Percentiles rank a stretch among this genome's conserved stretches.
These are phyloP conservation scores for Didymella pinodella DNA, from an alignment of 2,329 filamentous ascomycete genomes.

Conservation along the genomic window DNA sequence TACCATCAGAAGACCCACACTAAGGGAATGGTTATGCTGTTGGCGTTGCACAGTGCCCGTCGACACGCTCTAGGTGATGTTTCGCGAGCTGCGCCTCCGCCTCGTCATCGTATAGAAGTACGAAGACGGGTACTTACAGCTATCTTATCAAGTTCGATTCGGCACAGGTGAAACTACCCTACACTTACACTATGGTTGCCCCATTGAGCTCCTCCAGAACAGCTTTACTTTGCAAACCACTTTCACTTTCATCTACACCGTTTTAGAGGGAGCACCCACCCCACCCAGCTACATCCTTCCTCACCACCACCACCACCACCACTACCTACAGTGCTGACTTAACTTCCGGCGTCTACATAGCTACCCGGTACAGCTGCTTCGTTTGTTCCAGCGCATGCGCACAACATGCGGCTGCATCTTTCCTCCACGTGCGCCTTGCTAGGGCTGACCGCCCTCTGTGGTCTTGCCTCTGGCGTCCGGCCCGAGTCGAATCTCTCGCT, in stretches of 20 bases:
- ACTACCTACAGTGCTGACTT: background rate
- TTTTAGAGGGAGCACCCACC: background rate
- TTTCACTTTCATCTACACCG: slow-evolving; percentile 9
- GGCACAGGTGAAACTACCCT: background rate
- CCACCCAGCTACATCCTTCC: background rate
- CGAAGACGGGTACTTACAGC: background rate
- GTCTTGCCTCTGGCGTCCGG: background rate
- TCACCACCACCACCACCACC: background rate
- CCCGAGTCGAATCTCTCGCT: slow-evolving; percentile 13
- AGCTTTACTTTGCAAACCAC: background rate
- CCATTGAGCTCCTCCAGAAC: background rate
- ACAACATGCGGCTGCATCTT: slow-evolving; percentile 14
- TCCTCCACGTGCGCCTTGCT: slow-evolving; percentile 1
- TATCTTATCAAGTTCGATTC: background rate
- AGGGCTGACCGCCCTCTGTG: slow-evolving; percentile 3
- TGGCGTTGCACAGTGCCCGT: background rate
- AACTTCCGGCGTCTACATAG: background rate
- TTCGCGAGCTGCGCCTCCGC: background rate
- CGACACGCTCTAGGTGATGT: background rate
- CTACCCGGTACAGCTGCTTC: background rate
- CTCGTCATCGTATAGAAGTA: background rate
- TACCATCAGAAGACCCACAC: background rate
- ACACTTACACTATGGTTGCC: background rate
- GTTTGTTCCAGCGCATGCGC: background rate
- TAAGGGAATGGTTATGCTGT: background rate